Base-by-base conservation (phyloP, 2,329 filamentous ascomycete genomes). In the Trichophyton schoenleinii region DNA sequence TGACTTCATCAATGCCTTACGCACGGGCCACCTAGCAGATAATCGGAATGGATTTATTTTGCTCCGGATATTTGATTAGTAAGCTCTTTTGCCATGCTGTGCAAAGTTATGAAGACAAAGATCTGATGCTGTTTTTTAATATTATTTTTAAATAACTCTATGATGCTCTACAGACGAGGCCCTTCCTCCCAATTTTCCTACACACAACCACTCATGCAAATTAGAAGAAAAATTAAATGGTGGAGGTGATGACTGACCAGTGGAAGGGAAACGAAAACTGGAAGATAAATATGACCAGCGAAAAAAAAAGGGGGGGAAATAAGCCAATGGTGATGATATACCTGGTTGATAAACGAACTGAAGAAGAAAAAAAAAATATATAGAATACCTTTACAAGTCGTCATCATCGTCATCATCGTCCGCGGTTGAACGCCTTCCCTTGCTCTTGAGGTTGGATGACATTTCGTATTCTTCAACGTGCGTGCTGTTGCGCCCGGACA, bases 381-480 rank as follows among this genome's bases (percentile, higher is more conserved):
- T 57, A 41, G 20, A 20, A 48, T 52, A 48, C 28, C 53, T 18
- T 62, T 62, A 61, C 61, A 62, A 63, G 31, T 62, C 60, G 34
- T 49, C 61, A 20, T 60, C 59, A 36, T 63, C 59, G 20, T 64
- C 63, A 25, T 63, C 61, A 38, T 64, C 60, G 20, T 60, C 58
- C 38, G 28, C n/a, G 38, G 57, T 58, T 20, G 34, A 9, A 25
- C 28, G 55, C 41, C 42, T 55, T 36, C 49, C 58, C 25, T n/a
- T 61, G 22, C 18, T 36, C 41, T 49, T 49, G n/a, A 44, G 18
- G 18, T 34, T 66, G 61, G 70, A 71, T 38, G 71, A 74, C 70
- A 87, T 84, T 70, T 87, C 86, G 67, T 82, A 80, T 66, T 84
- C 82, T 62, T 85, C 80, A 55, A 70, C 73, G 46, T 67, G 22